phyloP scores from a whole-genome alignment of 1,139 yeast genomes.

The Yamadazyma atmosphaerica region DNA sequence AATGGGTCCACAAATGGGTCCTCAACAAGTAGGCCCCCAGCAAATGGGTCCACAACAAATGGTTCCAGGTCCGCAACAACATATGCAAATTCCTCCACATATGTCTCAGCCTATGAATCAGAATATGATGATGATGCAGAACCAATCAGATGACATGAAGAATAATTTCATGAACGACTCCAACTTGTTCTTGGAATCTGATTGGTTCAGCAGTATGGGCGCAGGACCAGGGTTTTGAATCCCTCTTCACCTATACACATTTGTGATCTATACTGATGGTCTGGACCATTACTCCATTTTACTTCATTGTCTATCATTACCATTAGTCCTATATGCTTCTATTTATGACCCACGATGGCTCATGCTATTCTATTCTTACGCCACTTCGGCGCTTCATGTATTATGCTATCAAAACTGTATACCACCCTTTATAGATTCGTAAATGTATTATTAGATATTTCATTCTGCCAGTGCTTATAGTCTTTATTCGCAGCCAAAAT shows the following conservation, averaged over 20 bases:
- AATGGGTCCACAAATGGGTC: conserved; percentile 3
- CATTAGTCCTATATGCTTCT: no score
- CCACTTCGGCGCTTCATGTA: no score
- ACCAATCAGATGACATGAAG: conserved; percentile 11
- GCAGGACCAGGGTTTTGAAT: conserved; percentile 34
- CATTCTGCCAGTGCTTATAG: no score
- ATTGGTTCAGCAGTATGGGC: conserved; percentile 41
- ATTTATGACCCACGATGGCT: no score
- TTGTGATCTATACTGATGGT: not conserved
- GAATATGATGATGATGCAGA: conserved; percentile 5
- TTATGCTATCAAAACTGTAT: no score
- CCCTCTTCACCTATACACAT: not conserved
- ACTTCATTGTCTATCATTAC: no score
- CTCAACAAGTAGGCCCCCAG: no score
- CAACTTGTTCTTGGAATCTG: conserved; percentile 20
- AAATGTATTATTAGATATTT: no score
- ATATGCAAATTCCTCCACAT: conserved; percentile 2
- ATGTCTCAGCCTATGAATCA: conserved; percentile 1
- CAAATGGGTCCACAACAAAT: conserved; percentile 2
- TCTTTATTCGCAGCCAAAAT: not conserved
- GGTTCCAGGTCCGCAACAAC: conserved; percentile 2
- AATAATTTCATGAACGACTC: conserved; percentile 15
- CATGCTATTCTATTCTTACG: no score
- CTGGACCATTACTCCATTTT: not conserved
- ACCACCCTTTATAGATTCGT: no score